A percentile compares a stretch with the other conserved stretches of the same genome.
Conservation (phyloP, 2,329 filamentous ascomycete genomes). For the Penicillium corylophilum region DNA sequence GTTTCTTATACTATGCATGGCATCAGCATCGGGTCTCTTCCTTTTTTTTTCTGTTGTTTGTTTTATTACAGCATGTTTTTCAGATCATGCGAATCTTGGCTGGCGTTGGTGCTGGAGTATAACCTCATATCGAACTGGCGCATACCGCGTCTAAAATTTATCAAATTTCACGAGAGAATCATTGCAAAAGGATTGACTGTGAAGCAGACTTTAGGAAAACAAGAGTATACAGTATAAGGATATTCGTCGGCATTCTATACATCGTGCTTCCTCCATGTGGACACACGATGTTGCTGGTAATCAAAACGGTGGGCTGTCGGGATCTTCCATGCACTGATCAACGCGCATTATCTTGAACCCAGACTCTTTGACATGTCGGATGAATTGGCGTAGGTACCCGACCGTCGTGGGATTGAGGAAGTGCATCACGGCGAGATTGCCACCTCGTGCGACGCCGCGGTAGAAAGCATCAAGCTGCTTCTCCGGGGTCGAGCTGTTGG, state of each 20-base stretch:
- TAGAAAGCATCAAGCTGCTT: constrained; percentile 67
- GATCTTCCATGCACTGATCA: constrained; percentile 66
- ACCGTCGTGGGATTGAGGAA: constrained; percentile 67
- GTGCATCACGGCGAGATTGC: constrained; percentile 67
- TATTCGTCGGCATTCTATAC: neutral
- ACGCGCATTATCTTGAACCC: constrained; percentile 66
- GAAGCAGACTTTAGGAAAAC: neutral
- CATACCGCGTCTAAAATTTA: neutral
- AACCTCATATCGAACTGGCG: neutral
- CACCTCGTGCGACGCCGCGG: constrained; percentile 61
- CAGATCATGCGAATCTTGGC: neutral
- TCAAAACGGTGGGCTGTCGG: constrained; percentile 29
- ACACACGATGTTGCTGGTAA: neutral
- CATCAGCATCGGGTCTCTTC: constrained; percentile 1
- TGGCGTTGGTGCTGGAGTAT: neutral
- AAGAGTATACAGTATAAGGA: constrained; percentile 10
- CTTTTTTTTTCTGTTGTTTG: neutral
- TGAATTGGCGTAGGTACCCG: constrained; percentile 63
- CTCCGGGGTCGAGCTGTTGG: constrained; percentile 60
- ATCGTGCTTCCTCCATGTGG: neutral
- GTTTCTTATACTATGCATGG: constrained; percentile 1
- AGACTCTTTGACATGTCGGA: constrained; percentile 61
- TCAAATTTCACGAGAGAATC: neutral
- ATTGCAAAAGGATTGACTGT: neutral
- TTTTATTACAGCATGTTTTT: neutral